A percentile compares a stretch with the other conserved stretches of the same genome.
Conservation (phyloP, 306 rosid genomes). For the Arachis stenosperma region DNA sequence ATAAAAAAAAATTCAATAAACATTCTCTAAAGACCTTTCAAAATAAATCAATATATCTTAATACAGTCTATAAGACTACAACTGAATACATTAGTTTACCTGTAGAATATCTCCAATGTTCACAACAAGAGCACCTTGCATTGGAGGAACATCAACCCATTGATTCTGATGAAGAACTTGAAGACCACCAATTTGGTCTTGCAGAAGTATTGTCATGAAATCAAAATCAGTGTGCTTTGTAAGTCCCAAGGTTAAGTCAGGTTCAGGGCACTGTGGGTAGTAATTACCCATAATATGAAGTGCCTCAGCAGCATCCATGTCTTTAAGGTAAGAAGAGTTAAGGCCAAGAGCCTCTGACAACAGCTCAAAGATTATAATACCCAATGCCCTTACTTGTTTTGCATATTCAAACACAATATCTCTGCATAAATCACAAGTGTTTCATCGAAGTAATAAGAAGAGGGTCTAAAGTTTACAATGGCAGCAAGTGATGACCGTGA, state of each 20-base stretch:
- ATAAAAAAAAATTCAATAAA: neutral
- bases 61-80: too few relatives aligned
- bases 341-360: conserved; percentile 49
- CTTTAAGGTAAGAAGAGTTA: conserved; percentile 22
- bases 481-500: neutral
- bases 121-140: conserved; percentile 38
- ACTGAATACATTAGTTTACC: neutral
- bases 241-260: conserved; percentile 42
- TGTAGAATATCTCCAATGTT: conserved; percentile 45
- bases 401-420: conserved; percentile 48
- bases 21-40: neutral
- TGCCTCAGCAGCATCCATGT: conserved; percentile 31
- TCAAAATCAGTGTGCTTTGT: conserved; percentile 39
- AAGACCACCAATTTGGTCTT: conserved; percentile 58
- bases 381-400: conserved; percentile 36
- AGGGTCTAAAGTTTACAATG: neutral
- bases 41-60: too few relatives aligned
- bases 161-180: conserved; percentile 42
- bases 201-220: conserved; percentile 51
- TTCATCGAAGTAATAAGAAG: neutral
- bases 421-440: conserved; percentile 14
- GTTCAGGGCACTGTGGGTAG: conserved; percentile 52
- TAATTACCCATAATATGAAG: conserved; percentile 28
- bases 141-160: conserved; percentile 36
- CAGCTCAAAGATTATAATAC: conserved; percentile 33